A percentile compares a stretch with the other conserved stretches of the same genome.
Evolutionary conservation across 2,329 filamentous ascomycete species (phyloP).

Genomic region (Dactylellina haptotyla): DNA sequence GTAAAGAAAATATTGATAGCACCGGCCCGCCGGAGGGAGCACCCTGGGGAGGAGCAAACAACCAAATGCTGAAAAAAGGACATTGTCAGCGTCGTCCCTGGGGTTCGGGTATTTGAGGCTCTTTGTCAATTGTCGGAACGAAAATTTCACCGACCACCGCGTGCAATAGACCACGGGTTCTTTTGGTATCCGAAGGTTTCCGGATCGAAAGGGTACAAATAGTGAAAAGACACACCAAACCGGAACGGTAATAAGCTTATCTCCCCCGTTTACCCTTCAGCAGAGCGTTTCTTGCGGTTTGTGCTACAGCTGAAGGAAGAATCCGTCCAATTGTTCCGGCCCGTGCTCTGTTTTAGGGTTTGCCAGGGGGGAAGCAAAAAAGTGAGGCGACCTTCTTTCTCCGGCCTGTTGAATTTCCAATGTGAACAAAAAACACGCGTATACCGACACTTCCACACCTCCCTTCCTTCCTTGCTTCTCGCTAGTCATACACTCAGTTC

Average conservation of each 20-base stretch:
- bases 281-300: no score
- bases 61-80: neutral
- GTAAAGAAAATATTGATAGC: no score
- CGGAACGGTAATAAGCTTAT: slow-evolving; percentile 27
- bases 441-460: neutral
- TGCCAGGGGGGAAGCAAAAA: no score
- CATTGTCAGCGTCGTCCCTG: neutral
- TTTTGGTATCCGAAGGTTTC: slow-evolving; percentile 14
- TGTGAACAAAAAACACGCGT: neutral
- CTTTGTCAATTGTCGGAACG: neutral
- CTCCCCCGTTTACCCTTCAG: neutral
- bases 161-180: neutral
- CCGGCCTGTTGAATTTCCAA: neutral
- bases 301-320: no score
- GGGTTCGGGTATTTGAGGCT: neutral
- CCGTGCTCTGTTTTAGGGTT: neutral
- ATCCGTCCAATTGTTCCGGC: neutral
- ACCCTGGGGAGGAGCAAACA: neutral
- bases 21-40: neutral
- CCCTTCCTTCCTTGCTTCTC: no score
- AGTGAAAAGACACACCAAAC: slow-evolving; percentile 3
- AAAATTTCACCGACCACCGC: slow-evolving; percentile 10
- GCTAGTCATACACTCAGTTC: no score
- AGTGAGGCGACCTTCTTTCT: neutral
- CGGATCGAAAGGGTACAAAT: neutral